A percentile compares a stretch with the other conserved stretches of the same genome.
These are phyloP conservation scores for Trypanosoma boissoni DNA, from an alignment of 208 protist species.

Conservation along the genomic window DNA sequence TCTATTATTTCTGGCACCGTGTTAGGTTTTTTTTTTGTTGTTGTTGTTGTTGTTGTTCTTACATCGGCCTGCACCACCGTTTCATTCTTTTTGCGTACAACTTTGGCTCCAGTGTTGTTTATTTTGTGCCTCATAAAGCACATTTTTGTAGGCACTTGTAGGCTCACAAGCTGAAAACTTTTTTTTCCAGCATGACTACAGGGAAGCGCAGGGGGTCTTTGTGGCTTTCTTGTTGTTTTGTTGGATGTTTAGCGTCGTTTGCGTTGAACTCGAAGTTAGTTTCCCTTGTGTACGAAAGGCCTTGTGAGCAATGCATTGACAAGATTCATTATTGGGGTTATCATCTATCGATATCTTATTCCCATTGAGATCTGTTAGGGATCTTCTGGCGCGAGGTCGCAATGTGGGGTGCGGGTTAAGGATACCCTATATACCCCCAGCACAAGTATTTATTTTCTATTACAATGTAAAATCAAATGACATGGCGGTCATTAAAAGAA, in stretches of 20 bases:
- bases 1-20: constrained; percentile 78
- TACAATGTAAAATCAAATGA: constrained; percentile 84
- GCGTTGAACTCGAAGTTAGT: constrained; percentile 75
- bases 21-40: constrained; percentile 64
- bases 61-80: constrained; percentile 49
- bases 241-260: constrained; percentile 55
- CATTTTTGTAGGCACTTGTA: constrained; percentile 49
- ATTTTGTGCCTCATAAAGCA: constrained; percentile 76
- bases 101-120: constrained; percentile 66
- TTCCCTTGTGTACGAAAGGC: constrained; percentile 73
- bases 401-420: not conserved
- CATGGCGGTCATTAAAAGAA: constrained; percentile 78
- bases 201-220: constrained; percentile 32
- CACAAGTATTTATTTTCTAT: constrained; percentile 76
- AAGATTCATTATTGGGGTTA: constrained; percentile 63
- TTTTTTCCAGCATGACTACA: constrained; percentile 65
- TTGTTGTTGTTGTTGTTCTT: no score
- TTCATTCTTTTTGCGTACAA: constrained; percentile 74
- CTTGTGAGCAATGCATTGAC: constrained; percentile 74
- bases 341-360: constrained; percentile 64
- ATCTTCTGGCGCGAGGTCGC: not conserved
- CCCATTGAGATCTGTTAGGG: constrained; percentile 6
- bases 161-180: constrained; percentile 28
- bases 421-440: constrained; percentile 64
- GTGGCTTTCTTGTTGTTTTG: constrained; percentile 45